Conservation (phyloP, 129 eudicot species). For the Smallanthus sonchifolius region DNA sequence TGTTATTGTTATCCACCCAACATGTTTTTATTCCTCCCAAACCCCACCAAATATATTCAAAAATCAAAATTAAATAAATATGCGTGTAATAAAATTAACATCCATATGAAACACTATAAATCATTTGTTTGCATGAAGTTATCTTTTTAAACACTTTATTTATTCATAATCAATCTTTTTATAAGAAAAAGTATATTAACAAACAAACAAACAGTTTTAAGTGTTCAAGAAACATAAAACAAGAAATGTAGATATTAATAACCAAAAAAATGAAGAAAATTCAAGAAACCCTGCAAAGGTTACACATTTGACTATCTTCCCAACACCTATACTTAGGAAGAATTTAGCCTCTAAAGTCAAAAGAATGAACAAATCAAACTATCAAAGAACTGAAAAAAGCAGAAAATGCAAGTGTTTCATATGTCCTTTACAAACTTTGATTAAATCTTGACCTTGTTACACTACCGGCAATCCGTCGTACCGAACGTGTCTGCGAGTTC, state of each 20-base stretch:
- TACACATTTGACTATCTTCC: slow-evolving; percentile 7
- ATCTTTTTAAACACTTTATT: no score
- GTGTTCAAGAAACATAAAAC: no score
- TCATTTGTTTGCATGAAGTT: no score
- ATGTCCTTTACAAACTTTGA: not conserved
- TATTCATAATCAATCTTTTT: no score
- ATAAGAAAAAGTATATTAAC: no score
- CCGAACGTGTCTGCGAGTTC: slow-evolving; percentile 13
- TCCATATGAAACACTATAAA: no score
- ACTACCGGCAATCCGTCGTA: slow-evolving; percentile 34
- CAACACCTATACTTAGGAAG: not conserved
- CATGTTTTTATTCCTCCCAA: slow-evolving; percentile 17
- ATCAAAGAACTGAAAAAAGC: not conserved
- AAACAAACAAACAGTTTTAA: no score
- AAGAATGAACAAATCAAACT: slow-evolving; percentile 29
- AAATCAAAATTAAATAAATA: no score
- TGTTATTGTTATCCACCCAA: slow-evolving; percentile 11
- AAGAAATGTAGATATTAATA: no score
- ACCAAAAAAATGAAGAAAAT: not conserved
- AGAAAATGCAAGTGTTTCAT: not conserved
- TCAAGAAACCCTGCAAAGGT: not conserved
- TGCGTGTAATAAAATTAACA: no score
- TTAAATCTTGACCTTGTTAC: not conserved
- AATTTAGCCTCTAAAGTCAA: slow-evolving; percentile 2
- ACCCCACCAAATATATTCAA: not conserved